Conservation (phyloP, 768 basidiomycete genomes). For the Mycena alexandri region DNA sequence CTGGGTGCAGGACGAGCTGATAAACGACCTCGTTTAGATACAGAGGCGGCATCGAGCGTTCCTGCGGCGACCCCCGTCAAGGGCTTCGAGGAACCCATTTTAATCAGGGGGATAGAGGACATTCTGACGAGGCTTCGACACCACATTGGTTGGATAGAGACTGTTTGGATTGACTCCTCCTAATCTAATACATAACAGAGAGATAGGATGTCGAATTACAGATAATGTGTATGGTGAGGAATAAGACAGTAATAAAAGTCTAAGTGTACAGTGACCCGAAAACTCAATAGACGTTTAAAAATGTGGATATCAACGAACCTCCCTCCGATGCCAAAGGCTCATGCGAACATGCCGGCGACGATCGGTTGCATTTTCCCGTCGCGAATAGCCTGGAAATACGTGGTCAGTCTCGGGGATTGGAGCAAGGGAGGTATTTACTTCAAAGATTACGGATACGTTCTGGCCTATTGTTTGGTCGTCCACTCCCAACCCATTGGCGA, state of each 20-base stretch:
- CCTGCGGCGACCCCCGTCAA: slow-evolving; percentile 54
- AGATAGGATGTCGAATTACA: background rate
- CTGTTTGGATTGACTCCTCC: slow-evolving; percentile 56
- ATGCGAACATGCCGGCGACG: slow-evolving; percentile 67
- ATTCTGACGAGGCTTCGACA: slow-evolving; percentile 54
- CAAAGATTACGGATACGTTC: slow-evolving; percentile 68
- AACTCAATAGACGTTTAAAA: too few species aligned
- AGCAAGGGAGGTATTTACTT: slow-evolving; percentile 7
- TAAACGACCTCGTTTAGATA: slow-evolving; percentile 23
- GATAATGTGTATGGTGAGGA: background rate
- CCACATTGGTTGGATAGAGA: slow-evolving; percentile 66
- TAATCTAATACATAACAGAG: background rate
- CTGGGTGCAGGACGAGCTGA: slow-evolving; percentile 8
- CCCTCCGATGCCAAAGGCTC: slow-evolving; percentile 12
- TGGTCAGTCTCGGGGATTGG: background rate
- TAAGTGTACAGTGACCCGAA: background rate
- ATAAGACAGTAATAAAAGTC: slow-evolving; percentile 23
- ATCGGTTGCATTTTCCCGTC: slow-evolving; percentile 75
- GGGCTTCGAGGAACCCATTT: slow-evolving; percentile 76
- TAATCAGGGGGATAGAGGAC: slow-evolving; percentile 59
- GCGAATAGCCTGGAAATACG: slow-evolving; percentile 61
- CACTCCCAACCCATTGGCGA: slow-evolving; percentile 57
- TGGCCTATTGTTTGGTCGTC: slow-evolving; percentile 76
- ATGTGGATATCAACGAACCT: too few species aligned
- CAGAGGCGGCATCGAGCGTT: background rate